Percentiles rank a stretch among this genome's conserved stretches.
Conservation (phyloP, 345 rosid species). For the Boechera divaricarpa region DNA sequence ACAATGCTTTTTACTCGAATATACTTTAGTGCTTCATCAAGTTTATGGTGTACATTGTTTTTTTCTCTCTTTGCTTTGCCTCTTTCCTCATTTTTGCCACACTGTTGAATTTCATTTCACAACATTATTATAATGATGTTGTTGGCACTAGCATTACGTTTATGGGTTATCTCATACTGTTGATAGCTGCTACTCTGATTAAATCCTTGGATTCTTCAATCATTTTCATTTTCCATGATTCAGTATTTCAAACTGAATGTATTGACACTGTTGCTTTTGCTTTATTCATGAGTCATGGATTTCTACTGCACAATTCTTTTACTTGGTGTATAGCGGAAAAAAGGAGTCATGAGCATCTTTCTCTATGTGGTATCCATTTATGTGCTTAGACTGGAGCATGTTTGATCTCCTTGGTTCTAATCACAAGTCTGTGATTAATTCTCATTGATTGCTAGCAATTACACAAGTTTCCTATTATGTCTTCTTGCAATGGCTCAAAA, state of each 20-base stretch:
- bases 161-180: too few relatives aligned
- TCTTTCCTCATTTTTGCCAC: too few relatives aligned
- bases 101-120: too few relatives aligned
- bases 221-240: background rate
- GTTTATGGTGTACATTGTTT: too few relatives aligned
- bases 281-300: too few relatives aligned
- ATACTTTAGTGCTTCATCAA: too few relatives aligned
- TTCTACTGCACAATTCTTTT: too few relatives aligned
- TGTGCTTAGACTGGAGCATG: constrained; percentile 14
- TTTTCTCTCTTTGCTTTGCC: too few relatives aligned
- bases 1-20: background rate
- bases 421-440: background rate
- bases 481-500: background rate
- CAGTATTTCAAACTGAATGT: background rate
- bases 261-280: background rate
- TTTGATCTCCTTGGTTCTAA: constrained; percentile 6
- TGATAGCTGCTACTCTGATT: too few relatives aligned
- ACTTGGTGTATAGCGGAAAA: background rate
- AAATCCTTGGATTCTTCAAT: too few relatives aligned
- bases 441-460: constrained; percentile 2
- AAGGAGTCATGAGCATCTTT: constrained; percentile 8
- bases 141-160: too few relatives aligned
- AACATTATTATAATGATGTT: too few relatives aligned
- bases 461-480: constrained; percentile 17
- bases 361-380: constrained; percentile 14